Percentiles rank a stretch among this genome's conserved stretches.
These are phyloP conservation scores for Diaporthe sp. DNA, from an alignment of 2,329 filamentous ascomycete species.

Conservation along the genomic window DNA sequence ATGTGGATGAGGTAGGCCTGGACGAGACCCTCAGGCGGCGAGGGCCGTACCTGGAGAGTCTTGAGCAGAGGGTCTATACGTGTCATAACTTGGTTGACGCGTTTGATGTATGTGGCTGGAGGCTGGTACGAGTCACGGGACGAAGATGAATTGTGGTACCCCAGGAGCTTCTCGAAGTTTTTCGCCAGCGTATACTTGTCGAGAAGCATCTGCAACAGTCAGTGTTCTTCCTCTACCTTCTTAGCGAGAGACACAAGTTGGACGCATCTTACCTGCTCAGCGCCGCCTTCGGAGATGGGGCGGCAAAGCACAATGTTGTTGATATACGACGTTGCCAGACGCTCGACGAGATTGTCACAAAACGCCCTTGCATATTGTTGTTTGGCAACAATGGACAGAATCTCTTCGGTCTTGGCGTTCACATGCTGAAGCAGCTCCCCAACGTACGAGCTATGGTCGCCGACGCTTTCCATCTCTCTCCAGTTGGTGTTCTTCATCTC, in stretches of 20 bases:
- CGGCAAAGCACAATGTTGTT: conserved; percentile 88
- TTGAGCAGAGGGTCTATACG: conserved; percentile 95
- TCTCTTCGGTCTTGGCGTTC: conserved; percentile 79
- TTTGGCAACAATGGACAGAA: conserved; percentile 84
- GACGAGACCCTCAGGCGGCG: conserved; percentile 92
- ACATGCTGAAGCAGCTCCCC: conserved; percentile 82
- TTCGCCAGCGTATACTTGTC: conserved; percentile 94
- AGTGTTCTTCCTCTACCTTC: conserved; percentile 41
- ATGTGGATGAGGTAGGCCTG: conserved; percentile 99
- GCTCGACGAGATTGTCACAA: conserved; percentile 95
- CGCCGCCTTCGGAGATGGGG: conserved; percentile 92
- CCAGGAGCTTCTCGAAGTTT: conserved; percentile 79
- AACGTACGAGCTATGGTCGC: conserved; percentile 94
- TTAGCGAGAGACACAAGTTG: not conserved
- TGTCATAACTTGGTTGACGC: conserved; percentile 85
- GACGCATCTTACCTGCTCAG: conserved; percentile 78
- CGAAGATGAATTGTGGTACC: conserved; percentile 67
- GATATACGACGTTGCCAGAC: conserved; percentile 84
- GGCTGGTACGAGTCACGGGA: conserved; percentile 55
- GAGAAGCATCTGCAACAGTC: conserved; percentile 81
- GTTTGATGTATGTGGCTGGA: conserved; percentile 80
- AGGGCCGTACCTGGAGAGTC: conserved; percentile 92
- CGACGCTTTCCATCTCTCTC: conserved; percentile 92
- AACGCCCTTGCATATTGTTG: conserved; percentile 95
- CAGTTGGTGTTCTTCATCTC: conserved; percentile 98